Conservation (phyloP, 139 green algal genomes). For the Chlorella sp. region DNA sequence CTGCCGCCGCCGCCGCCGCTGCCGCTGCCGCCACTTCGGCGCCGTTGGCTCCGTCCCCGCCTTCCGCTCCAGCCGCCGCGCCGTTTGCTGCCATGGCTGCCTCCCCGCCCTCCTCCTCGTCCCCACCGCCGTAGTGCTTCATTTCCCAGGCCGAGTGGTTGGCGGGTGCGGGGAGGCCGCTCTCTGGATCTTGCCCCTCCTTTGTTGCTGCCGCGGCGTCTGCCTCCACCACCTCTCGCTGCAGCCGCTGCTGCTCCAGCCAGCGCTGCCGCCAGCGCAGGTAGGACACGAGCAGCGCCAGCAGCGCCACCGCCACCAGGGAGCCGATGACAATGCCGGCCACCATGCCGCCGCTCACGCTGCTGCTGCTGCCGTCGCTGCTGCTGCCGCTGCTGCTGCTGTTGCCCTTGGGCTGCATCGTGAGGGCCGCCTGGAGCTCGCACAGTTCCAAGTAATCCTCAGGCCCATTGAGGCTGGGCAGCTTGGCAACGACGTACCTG, state of each 20-base stretch:
- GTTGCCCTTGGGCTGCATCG: background rate
- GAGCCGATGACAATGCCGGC: constrained; percentile 17
- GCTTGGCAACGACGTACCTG: background rate
- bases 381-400: background rate
- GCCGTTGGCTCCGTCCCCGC: too few relatives aligned
- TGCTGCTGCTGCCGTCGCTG: background rate
- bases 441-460: background rate
- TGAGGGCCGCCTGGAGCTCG: constrained; percentile 9
- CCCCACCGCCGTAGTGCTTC: background rate
- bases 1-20: background rate
- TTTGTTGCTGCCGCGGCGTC: background rate
- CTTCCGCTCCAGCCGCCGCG: too few relatives aligned
- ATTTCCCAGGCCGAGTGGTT: background rate
- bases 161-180: background rate
- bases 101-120: background rate
- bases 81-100: background rate
- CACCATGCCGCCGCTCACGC: constrained; percentile 3
- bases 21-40: too few relatives aligned
- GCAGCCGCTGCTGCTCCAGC: constrained; percentile 1
- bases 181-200: background rate
- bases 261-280: constrained; percentile 15
- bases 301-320: background rate
- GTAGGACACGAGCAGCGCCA: constrained; percentile 3
- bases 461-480: background rate
- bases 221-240: background rate